Evolutionary conservation across 495 filamentous ascomycete genomes (phyloP), one percentile per base, ranked within the genome.

Genomic region (Xylaria scruposa): DNA sequence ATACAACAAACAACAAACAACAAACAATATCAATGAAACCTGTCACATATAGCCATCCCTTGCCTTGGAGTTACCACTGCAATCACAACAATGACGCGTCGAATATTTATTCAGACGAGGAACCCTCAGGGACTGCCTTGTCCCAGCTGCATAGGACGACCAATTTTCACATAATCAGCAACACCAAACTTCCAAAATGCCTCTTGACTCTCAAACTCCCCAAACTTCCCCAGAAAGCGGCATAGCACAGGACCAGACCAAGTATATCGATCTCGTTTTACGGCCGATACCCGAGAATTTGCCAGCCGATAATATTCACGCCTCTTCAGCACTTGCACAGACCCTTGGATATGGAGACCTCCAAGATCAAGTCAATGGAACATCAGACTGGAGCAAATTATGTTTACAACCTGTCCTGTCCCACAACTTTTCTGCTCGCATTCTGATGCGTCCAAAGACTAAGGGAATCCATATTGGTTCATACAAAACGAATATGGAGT

Each of bases 401-500:
- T 7, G 26, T 51, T 44, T 47, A 17, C 44, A 38, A 3, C 44
- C 33, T 13, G 17, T 29, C 2, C 29, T 54, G 1, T 46, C 46
- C 2, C 21, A 65, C 0, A 3, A 31, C 31, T 13, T 1, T 0
- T 47, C 38, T 13, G 19, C 64, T 19, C 64, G 64, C 6, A 38
- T 67, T 2, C 15, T 67, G 15, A 31, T 67, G 26, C 46, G 46
- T 40, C 64, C 64, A n/a, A 67, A 54, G 31, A 31, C 54, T 4
- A 3, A 36, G n/a, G 29, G 31, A 1, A 1, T 53, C n/a, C 24
- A 15, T 15, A 40, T 67, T 8, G 29, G 17, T 6, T 19, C 64
- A 4, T 67, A 38, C 9, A 4, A 67, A 36, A 46, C 26, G 36
- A 38, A 38, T 38, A 38, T 31, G n/a, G 10, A 5, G 12, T 13